phyloP scores from a whole-genome alignment of 805 yeast species.

The Teunomyces panamensis region DNA sequence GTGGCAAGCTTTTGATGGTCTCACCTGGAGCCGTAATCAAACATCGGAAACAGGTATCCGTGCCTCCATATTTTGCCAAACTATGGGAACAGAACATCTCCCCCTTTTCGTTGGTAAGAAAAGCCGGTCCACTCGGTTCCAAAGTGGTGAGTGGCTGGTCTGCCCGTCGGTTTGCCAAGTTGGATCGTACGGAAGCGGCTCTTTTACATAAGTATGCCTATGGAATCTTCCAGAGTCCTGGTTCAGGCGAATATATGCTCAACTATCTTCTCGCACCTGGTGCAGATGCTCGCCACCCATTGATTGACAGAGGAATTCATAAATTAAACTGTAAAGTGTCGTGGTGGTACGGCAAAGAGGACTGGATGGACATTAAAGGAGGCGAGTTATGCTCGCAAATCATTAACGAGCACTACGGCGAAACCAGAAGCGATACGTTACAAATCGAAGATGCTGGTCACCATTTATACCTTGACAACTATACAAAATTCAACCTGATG shows the following conservation, averaged over 20 bases:
- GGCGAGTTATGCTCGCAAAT: slow-evolving; percentile 40
- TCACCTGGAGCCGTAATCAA: slow-evolving; percentile 86
- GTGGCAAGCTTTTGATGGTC: slow-evolving; percentile 68
- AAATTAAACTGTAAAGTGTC: slow-evolving; percentile 56
- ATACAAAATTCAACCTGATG: slow-evolving; percentile 48
- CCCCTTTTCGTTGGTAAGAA: slow-evolving; percentile 79
- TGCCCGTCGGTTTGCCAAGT: slow-evolving; percentile 67
- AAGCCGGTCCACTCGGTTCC: slow-evolving; percentile 80
- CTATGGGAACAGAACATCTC: slow-evolving; percentile 86
- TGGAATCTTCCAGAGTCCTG: slow-evolving; percentile 78
- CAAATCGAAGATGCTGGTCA: slow-evolving; percentile 64
- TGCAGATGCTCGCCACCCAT: slow-evolving; percentile 80
- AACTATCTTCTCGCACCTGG: slow-evolving; percentile 86
- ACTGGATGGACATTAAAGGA: slow-evolving; percentile 58
- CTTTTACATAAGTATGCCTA: slow-evolving; percentile 78
- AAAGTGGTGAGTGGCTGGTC: slow-evolving; percentile 89
- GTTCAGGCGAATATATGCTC: slow-evolving; percentile 92
- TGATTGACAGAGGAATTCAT: slow-evolving; percentile 49
- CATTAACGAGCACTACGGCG: slow-evolving; percentile 21
- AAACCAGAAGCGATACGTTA: slow-evolving; percentile 24
- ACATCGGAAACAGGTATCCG: slow-evolving; percentile 38
- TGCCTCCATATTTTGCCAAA: slow-evolving; percentile 75
- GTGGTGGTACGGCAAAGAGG: slow-evolving; percentile 85
- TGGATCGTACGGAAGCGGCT: slow-evolving; percentile 43
- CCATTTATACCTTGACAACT: slow-evolving; percentile 74